Evolutionary conservation across 202 grass and related monocot species (phyloP).

Genomic region (Tripidium arundinaceum): DNA sequence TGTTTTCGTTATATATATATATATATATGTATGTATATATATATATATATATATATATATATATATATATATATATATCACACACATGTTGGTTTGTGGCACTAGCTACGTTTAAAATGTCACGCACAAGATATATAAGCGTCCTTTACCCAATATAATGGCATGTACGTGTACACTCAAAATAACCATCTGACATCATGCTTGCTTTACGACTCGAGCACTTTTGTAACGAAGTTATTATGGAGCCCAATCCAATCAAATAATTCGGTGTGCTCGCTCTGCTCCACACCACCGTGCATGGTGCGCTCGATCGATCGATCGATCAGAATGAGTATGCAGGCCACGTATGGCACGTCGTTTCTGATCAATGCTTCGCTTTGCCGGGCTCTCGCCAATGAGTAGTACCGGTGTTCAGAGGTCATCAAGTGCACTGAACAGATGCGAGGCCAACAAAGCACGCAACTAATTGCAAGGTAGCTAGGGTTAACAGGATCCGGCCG

Average conservation of each 20-base stretch:
- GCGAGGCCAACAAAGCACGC: slow-evolving; percentile 2
- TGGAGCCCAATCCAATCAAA: background rate
- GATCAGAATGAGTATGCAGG: slow-evolving; percentile 4
- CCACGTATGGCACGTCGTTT: slow-evolving; percentile 7
- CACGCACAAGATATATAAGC: background rate
- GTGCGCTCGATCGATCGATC: background rate
- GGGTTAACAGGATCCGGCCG: background rate
- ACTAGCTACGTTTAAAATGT: background rate
- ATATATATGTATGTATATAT: too few relatives aligned
- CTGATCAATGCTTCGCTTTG: slow-evolving; percentile 28
- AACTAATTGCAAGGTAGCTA: background rate
- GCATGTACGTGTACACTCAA: background rate
- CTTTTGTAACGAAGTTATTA: background rate
- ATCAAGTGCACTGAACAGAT: background rate
- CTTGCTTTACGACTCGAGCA: background rate
- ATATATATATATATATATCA: too few relatives aligned
- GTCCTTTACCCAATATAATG: background rate
- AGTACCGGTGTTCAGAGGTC: background rate
- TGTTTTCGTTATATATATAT: too few relatives aligned
- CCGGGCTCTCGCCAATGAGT: background rate
- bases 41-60: too few relatives aligned
- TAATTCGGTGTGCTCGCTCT: background rate
- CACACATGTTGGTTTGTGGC: background rate
- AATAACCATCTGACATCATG: background rate
- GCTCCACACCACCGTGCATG: background rate